phyloP scores from a whole-genome alignment of 495 filamentous ascomycete genomes.

The Penicillium parvum region DNA sequence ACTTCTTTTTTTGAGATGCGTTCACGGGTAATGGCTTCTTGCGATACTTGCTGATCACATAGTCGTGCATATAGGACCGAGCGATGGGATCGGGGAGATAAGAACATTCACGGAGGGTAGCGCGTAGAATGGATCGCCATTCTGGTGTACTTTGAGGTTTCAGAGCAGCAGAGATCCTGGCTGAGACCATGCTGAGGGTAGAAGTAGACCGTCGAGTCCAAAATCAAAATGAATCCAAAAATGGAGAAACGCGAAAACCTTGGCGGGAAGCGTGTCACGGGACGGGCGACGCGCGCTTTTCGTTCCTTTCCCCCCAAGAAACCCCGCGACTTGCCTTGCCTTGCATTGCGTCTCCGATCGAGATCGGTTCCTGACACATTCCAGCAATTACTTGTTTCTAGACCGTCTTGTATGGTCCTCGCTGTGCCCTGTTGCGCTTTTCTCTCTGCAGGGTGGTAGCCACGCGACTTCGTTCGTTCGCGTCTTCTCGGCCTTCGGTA shows the following conservation, averaged over 20 bases:
- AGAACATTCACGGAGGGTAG: constrained; percentile 75
- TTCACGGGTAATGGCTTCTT: too few species aligned
- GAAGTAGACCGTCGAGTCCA: too few species aligned
- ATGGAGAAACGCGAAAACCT: constrained; percentile 29
- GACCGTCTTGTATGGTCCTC: constrained; percentile 15
- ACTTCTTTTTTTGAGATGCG: too few species aligned
- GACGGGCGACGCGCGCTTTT: constrained; percentile 34
- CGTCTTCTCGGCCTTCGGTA: constrained; percentile 30
- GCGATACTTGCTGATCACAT: constrained; percentile 59
- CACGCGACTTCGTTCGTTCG: constrained; percentile 36
- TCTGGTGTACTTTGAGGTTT: constrained; percentile 8
- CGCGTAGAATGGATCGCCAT: constrained; percentile 65
- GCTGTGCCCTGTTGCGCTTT: constrained; percentile 20
- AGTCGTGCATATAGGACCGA: constrained; percentile 52
- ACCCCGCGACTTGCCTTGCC: constrained; percentile 23
- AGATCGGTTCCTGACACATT: constrained; percentile 17
- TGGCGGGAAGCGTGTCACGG: constrained; percentile 24
- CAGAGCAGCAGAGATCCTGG: constrained; percentile 5
- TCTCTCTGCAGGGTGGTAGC: constrained; percentile 24
- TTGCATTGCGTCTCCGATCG: constrained; percentile 23
- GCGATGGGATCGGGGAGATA: constrained; percentile 77
- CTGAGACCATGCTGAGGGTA: constrained; percentile 16
- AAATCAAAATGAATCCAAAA: constrained; percentile 24
- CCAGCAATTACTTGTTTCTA: constrained; percentile 2
- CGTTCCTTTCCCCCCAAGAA: constrained; percentile 10